Percentiles rank a stretch among this genome's conserved stretches.
Conservation (phyloP, 2,329 filamentous ascomycete species). For the Trichoderma simmonsii region DNA sequence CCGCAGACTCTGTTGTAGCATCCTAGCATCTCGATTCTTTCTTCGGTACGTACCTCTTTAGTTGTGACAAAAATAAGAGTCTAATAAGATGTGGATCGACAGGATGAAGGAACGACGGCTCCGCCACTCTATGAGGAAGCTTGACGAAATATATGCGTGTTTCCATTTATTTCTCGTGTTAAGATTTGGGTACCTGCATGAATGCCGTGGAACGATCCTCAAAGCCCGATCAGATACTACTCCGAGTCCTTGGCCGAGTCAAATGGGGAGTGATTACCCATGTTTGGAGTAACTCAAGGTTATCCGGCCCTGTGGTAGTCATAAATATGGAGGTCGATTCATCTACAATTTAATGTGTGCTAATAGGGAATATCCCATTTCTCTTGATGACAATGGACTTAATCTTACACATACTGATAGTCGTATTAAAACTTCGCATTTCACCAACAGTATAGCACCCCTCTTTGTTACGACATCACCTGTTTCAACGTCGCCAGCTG, state of each 20-base stretch:
- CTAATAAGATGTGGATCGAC: neutral
- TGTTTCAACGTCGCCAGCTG: neutral
- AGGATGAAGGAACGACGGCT: neutral
- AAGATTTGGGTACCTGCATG: slow-evolving; percentile 5
- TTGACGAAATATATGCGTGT: neutral
- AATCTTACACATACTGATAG: too few species aligned
- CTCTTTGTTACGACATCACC: neutral
- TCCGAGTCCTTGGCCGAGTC: neutral
- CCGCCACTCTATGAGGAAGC: neutral
- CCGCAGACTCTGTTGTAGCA: neutral
- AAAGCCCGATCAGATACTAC: neutral
- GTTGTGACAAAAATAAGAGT: neutral
- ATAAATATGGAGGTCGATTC: neutral
- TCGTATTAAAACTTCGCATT: too few species aligned
- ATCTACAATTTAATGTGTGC: neutral
- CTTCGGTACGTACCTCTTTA: neutral
- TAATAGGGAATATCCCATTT: neutral
- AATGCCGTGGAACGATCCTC: neutral
- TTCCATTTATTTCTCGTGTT: neutral
- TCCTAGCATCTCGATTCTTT: neutral
- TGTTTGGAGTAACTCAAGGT: neutral
- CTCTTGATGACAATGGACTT: neutral
- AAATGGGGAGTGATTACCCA: neutral
- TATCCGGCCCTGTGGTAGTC: neutral
- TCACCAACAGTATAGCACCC: too few species aligned